Base-by-base conservation (phyloP, 139 green algal genomes). In the Tetraselmis chui region DNA sequence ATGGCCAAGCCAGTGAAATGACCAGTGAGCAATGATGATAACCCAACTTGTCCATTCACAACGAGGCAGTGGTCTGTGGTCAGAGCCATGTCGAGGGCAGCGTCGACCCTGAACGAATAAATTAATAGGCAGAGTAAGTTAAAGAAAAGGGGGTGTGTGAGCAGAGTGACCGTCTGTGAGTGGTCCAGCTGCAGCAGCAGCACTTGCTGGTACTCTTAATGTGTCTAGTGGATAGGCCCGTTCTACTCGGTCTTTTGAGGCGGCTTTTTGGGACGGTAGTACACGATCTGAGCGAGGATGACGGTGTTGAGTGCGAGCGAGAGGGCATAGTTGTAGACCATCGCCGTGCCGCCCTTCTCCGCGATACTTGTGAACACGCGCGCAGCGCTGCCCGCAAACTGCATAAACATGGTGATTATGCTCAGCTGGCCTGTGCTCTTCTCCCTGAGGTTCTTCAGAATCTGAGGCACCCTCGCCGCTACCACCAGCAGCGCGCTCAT, bases 381-480 rank as follows among this genome's bases (percentile, higher is more conserved):
- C 29, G 76, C 76, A 18, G 5, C 76, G 76, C 76, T 31, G 76
- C 76, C 76, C 11, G 29, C 29, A 22, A 79, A 79, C 11, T 31
- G 11, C 76, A 79, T 45, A 18, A 5, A 5, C 76, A 79, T 31
- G 5, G 76, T 79, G 76, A 79, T 79, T 5, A 18, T 18, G 76
- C 76, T 79, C 29, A 79, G 76, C 76, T 79, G 76, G 11, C 76
- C 76, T 5, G 76, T 79, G 79, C 30, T 79, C 2, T 80, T 80
- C 58, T 32, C 59, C 31, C 24, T 2, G 79, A 83, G 80, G 79
- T 83, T 83, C 30, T 30, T 45, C 29, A 28, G 31, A 22, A 83
- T 83, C 59, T 83, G 79, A 28, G 79, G 79, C 28, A 83, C 31
- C 79, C 79, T 81, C 28, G 79, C 79, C 30, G 26, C 31, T 2